A percentile compares a stretch with the other conserved stretches of the same genome.
Evolutionary conservation across 2,329 filamentous ascomycete species (phyloP).

Genomic region (Aspergillus oerlinghausenensis): DNA sequence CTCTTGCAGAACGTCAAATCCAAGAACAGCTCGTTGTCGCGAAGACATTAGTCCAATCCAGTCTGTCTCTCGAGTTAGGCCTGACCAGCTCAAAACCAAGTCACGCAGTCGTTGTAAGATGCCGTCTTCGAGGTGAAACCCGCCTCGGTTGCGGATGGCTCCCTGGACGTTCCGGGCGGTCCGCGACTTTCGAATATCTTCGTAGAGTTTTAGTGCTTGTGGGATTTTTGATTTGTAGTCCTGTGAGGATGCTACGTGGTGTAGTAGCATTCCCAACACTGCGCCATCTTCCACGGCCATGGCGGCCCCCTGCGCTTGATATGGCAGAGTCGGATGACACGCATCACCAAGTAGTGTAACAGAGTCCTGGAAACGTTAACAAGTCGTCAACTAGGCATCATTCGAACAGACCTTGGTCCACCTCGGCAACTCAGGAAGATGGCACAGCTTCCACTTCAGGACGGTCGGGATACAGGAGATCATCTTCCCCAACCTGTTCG

Average conservation of each 20-base stretch:
- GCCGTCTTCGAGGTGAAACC: conserved; percentile 18
- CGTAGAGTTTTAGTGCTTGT: conserved; percentile 9
- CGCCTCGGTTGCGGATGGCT: conserved; percentile 11
- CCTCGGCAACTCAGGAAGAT: conserved; percentile 35
- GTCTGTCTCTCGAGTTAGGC: conserved; percentile 15
- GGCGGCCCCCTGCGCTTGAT: conserved; percentile 61
- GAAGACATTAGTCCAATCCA: conserved; percentile 14
- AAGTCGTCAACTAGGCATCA: no score
- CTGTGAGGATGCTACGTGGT: conserved; percentile 35
- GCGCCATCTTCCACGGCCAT: conserved; percentile 63
- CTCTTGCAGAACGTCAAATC: conserved; percentile 10
- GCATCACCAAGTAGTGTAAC: conserved; percentile 47
- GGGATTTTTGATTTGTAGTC: conserved; percentile 5
- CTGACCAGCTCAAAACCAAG: conserved; percentile 6
- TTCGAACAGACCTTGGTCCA: conserved; percentile 28
- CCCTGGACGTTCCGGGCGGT: conserved; percentile 15
- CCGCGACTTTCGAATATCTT: conserved; percentile 12
- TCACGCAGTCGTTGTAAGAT: conserved; percentile 11
- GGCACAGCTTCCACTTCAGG: conserved; percentile 63
- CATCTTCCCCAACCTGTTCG: conserved; percentile 22
- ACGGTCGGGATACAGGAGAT: conserved; percentile 51
- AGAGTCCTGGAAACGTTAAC: conserved; percentile 3
- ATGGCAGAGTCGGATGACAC: conserved; percentile 59
- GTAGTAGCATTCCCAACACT: conserved; percentile 54
- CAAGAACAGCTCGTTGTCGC: conserved; percentile 9